A percentile compares a stretch with the other conserved stretches of the same genome.
Conservation (phyloP, 2,329 filamentous ascomycete genomes). For the Didymellaceae sp. region DNA sequence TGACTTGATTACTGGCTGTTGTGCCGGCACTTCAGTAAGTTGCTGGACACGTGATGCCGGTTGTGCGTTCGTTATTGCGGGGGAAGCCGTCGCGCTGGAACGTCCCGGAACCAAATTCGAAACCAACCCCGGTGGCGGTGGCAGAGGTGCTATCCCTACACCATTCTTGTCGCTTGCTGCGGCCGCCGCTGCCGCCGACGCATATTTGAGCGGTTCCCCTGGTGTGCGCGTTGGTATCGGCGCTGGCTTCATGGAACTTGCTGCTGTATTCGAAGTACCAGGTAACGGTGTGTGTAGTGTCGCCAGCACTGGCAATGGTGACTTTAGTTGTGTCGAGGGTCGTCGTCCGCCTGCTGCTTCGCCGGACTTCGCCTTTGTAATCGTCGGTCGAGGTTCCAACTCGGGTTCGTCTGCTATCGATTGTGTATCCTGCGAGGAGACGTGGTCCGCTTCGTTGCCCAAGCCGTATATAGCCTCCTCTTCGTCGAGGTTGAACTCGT, state of each 20-base stretch:
- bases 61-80: slow-evolving; percentile 50
- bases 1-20: slow-evolving; percentile 50
- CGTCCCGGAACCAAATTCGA: slow-evolving; percentile 32
- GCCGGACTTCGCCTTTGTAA: slow-evolving; percentile 62
- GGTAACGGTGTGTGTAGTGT: slow-evolving; percentile 80
- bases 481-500: slow-evolving; percentile 89
- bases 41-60: slow-evolving; percentile 48
- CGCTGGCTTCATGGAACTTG: slow-evolving; percentile 86
- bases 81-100: slow-evolving; percentile 64
- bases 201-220: slow-evolving; percentile 93
- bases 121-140: slow-evolving; percentile 76
- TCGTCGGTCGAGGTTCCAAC: slow-evolving; percentile 55
- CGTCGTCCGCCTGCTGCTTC: slow-evolving; percentile 70
- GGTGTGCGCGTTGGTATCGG: slow-evolving; percentile 82
- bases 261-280: slow-evolving; percentile 65
- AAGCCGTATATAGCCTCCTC: slow-evolving; percentile 90
- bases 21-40: slow-evolving; percentile 45
- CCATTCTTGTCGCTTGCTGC: slow-evolving; percentile 87
- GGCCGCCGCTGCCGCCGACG: slow-evolving; percentile 91
- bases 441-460: slow-evolving; percentile 78
- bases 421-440: slow-evolving; percentile 94
- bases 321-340: slow-evolving; percentile 90
- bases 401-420: slow-evolving; percentile 89
- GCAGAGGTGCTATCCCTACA: slow-evolving; percentile 90
- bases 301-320: slow-evolving; percentile 88